Percentiles rank a stretch among this genome's conserved stretches.
phyloP scores from a whole-genome alignment of 139 green algal species.

The Trebouxia sp. region DNA sequence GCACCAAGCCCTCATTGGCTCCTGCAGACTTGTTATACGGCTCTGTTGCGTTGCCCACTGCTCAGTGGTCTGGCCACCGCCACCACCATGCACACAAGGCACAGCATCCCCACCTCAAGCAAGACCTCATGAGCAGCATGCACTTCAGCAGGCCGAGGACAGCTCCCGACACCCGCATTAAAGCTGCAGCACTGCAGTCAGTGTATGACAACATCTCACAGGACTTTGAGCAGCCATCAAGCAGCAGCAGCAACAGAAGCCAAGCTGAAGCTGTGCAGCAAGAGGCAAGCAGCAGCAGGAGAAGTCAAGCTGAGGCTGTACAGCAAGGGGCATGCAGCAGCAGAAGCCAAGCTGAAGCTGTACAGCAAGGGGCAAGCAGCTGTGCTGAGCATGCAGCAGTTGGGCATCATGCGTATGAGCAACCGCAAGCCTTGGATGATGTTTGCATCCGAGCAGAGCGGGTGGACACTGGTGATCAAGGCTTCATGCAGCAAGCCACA shows the following conservation, averaged over 20 bases:
- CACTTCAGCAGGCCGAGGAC: not conserved
- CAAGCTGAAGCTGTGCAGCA: not conserved
- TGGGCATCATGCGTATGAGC: too few relatives aligned
- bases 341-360: not conserved
- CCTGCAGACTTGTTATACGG: not conserved
- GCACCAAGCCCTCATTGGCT: not conserved
- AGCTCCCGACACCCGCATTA: not conserved
- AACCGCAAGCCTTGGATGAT: too few relatives aligned
- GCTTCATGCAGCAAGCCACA: too few relatives aligned
- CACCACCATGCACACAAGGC: not conserved
- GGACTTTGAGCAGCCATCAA: not conserved
- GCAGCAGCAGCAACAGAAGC: not conserved
- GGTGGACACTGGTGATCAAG: too few relatives aligned
- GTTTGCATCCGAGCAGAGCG: too few relatives aligned
- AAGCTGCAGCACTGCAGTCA: not conserved
- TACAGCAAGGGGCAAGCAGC: not conserved
- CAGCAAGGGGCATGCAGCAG: not conserved
- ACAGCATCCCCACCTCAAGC: not conserved
- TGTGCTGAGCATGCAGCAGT: too few relatives aligned
- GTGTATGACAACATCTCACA: too few relatives aligned
- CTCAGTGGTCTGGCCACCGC: not conserved
- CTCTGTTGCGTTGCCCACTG: not conserved
- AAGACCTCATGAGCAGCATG: conserved; percentile 12
- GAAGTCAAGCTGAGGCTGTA: not conserved
- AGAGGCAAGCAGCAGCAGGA: not conserved